phyloP scores from a whole-genome alignment of 2,329 filamentous ascomycete species.

The Daldinia sp. region DNA sequence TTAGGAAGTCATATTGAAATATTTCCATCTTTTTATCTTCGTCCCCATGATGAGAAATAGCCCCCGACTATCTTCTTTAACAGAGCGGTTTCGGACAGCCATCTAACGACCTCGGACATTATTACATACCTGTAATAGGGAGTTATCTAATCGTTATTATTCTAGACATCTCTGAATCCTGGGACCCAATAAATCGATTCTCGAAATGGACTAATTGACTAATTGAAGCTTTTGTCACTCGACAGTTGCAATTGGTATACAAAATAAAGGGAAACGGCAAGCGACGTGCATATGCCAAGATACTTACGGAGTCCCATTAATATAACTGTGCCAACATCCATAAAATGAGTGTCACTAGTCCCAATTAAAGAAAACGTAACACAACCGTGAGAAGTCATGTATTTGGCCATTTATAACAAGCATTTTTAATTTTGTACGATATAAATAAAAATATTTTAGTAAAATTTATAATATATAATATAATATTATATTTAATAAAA shows the following conservation, averaged over 20 bases:
- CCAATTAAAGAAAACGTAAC: too few relatives aligned
- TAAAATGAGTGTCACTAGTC: too few relatives aligned
- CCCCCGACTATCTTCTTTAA: constrained; percentile 9
- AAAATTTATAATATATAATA: too few relatives aligned
- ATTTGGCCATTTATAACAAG: too few relatives aligned
- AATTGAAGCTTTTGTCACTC: background rate
- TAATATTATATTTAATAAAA: too few relatives aligned
- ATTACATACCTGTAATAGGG: constrained; percentile 12
- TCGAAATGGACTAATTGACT: background rate
- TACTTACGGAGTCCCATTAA: too few relatives aligned
- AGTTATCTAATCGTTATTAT: background rate
- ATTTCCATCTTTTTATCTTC: constrained; percentile 28
- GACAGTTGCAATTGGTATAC: constrained; percentile 11
- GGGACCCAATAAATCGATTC: background rate
- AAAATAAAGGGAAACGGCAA: constrained; percentile 26
- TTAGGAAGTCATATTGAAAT: constrained; percentile 18
- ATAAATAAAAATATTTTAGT: too few relatives aligned
- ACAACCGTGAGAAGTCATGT: too few relatives aligned
- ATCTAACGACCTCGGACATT: constrained; percentile 18
- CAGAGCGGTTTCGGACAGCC: constrained; percentile 30
- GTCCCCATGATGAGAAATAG: background rate
- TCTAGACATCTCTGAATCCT: background rate
- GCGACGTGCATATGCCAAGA: constrained; percentile 37
- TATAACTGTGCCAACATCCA: too few relatives aligned
- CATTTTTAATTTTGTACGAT: too few relatives aligned